Base-by-base conservation (phyloP, 495 filamentous ascomycete genomes). In the Penicillium waksmanii region DNA sequence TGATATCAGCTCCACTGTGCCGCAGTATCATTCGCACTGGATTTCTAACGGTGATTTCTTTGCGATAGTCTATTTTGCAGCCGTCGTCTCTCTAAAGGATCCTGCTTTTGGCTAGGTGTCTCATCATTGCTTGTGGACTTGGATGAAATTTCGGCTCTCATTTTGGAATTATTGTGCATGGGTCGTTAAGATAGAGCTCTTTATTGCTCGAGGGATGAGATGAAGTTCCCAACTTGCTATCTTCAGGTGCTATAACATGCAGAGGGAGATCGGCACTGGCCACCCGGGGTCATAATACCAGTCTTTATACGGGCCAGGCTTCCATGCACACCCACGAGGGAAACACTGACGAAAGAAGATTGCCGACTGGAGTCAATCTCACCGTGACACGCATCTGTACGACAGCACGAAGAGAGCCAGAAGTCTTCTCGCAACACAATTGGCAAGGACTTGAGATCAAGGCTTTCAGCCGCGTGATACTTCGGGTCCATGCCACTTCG, bases 61-160 rank as follows among this genome's bases (percentile, higher is more conserved):
- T 77, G 74, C 0, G 74, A 75, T 1, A 76, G 68, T 0, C 73
- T 67, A 31, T 76, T 76, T 35, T 76, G 73, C 10, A 74, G 53
- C 31, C 73, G 60, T 47, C 73, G 51, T 58, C 70, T 61, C 44
- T 75, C 70, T 4, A 71, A 34, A 3, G 66, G 66, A 53, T 73
- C 68, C 44, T 72, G 67, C 2, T 64, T 65, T 23, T 58, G 57
- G 7, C 42, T 38, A 21, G 60, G 25, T 2, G 58, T 51, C 15
- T 59, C 62, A 6, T 64, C 62, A 13, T 55, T 48, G 1, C 47
- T 49, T 1, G 55, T 57, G 18, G 60, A 52, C 38, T 60, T 44
- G 9, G 57, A 9, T 0, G 46, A 25, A 21, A 48, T 38, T 33
- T 64, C 63, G 10, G 44, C 33, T 56, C 46, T 58, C 67, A 68